Evolutionary conservation across 2,329 filamentous ascomycete genomes (phyloP).

Genomic region (Aspergillus pseudoviridinutans): DNA sequence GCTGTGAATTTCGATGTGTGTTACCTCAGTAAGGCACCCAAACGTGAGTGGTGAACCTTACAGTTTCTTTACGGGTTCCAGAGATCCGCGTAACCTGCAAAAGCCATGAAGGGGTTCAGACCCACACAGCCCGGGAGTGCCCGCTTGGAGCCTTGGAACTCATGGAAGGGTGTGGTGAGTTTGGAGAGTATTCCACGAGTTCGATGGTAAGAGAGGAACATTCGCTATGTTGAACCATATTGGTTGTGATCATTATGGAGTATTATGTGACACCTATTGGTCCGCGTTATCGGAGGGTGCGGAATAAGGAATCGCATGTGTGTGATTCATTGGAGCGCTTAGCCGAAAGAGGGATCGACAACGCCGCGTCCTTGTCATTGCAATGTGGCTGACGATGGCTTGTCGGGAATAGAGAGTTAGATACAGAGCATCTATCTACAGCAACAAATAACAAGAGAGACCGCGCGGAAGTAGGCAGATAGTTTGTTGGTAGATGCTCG

Average conservation of each 20-base stretch:
- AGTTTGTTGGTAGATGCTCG: background rate
- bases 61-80: background rate
- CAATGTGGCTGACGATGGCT: background rate
- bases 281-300: background rate
- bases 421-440: background rate
- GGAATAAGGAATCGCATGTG: background rate
- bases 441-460: background rate
- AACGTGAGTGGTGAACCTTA: background rate
- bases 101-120: conserved; percentile 1
- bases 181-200: background rate
- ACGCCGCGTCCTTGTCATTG: background rate
- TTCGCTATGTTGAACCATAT: background rate
- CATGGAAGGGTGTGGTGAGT: conserved; percentile 1
- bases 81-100: background rate
- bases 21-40: background rate
- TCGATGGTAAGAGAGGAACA: background rate
- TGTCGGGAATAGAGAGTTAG: background rate
- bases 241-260: background rate
- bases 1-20: background rate
- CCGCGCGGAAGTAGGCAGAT: background rate
- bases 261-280: background rate
- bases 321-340: background rate
- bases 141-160: conserved; percentile 5
- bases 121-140: conserved; percentile 10
- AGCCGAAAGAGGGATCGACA: background rate